Evolutionary conservation across 73 alveolate genomes (phyloP).

Genomic region (Paramecium caudatum): DNA sequence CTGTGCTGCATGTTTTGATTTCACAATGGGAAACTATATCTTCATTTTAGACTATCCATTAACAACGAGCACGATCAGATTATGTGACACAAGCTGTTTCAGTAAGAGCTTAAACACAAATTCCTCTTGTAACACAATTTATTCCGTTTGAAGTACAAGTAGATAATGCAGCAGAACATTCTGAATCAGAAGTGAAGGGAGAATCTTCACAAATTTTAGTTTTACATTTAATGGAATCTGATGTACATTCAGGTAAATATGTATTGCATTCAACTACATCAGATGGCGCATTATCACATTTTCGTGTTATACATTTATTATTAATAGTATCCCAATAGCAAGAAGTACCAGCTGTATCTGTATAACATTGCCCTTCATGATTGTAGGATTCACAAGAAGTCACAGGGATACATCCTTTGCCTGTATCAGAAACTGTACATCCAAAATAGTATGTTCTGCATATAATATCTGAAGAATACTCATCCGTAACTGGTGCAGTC

Average conservation of each 20-base stretch:
- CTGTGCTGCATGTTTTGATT: constrained; percentile 16
- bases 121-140: neutral
- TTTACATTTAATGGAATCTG: neutral
- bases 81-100: constrained; percentile 21
- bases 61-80: neutral
- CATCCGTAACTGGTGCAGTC: no score
- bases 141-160: constrained; percentile 38
- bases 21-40: neutral
- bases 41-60: neutral
- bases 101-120: neutral
- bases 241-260: constrained; percentile 4
- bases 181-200: constrained; percentile 24
- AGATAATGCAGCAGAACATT: neutral
- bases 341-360: no score
- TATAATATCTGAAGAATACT: no score
- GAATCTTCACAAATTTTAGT: constrained; percentile 45
- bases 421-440: no score
- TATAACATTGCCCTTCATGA: no score
- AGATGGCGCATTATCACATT: constrained; percentile 44
- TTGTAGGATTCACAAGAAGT: no score
- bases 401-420: no score
- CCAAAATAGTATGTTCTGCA: no score
- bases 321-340: constrained; percentile 6
- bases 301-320: neutral
- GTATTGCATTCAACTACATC: constrained; percentile 2